Base-by-base conservation (phyloP, 495 filamentous ascomycete genomes). In the Cairneyella variabilis region DNA sequence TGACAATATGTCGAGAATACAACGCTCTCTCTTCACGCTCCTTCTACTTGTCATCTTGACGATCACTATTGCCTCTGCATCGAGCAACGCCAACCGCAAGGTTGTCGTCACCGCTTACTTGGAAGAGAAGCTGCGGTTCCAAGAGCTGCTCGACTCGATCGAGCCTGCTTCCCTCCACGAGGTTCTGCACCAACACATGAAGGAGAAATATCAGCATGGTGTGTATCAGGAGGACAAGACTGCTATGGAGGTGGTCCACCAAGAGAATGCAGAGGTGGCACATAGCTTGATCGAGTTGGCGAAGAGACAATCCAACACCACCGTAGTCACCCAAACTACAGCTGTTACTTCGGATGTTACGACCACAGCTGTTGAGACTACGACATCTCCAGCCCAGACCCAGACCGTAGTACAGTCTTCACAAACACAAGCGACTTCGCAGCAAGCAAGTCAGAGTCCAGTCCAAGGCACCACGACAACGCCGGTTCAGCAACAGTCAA, bases 181-280 rank as follows among this genome's bases (percentile, higher is more conserved):
- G 6, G 64, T 71, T 18, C 62, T 77, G 9, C 65, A 71, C 47
- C 54, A 65, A 18, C 64, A 71, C 40, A 51, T 68, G 28, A 63
- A 67, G 41, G 58, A 65, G 6, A 64, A 68, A 40, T 76, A 68
- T 61, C 58, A 71, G 52, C 72, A 74, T 50, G 74, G 74, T 52
- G 68, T 78, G 20, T 76, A 65, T 58, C 68, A 71, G 37, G 60
- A 69, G 16, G 66, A 71, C 51, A 64, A 64, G 34, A 61, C 57
- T 21, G 74, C 67, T 9, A 64, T 76, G 20, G 69, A 75, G 48
- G 60, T 55, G 3, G 65, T 76, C 0, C 73, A 73, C 59, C 28
- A 65, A 18, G 56, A 68, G n/a, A 61, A 76, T 58, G 66, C 71
- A 2, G 66, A 66, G 12, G 62, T 71, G 12, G 75, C 75, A 69